phyloP scores from a whole-genome alignment of 164 flowering plant genomes.

The Taxillus chinensis region DNA sequence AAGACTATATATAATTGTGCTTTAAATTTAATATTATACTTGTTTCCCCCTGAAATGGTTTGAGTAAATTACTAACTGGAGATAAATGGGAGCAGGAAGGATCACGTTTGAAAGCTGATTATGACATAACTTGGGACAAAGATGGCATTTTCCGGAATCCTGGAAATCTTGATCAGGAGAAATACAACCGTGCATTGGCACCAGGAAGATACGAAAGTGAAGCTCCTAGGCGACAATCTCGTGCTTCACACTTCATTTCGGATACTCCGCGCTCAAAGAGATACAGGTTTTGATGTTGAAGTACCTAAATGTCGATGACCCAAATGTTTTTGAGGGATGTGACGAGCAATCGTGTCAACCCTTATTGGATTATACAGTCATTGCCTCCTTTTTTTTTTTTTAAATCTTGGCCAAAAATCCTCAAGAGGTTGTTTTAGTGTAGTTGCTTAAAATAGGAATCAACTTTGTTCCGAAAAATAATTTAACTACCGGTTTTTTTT shows the following conservation, averaged over 20 bases:
- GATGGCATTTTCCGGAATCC: conserved; percentile 53
- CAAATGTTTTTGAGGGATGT: background rate
- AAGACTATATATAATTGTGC: too few relatives aligned
- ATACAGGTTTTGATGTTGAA: conserved; percentile 43
- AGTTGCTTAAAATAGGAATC: too few relatives aligned
- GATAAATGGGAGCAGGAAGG: conserved; percentile 57
- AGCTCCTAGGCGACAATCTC: conserved; percentile 28
- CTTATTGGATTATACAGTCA: conserved; percentile 4
- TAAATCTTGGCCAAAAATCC: too few relatives aligned
- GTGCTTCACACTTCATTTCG: conserved; percentile 21
- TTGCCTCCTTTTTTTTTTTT: too few relatives aligned
- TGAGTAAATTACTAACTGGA: conserved; percentile 1
- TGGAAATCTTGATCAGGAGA: conserved; percentile 35
- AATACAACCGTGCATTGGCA: conserved; percentile 16
- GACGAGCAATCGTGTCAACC: background rate
- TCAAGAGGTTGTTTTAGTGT: too few relatives aligned
- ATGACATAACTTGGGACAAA: conserved; percentile 75
- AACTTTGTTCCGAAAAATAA: too few relatives aligned
- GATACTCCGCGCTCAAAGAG: conserved; percentile 49
- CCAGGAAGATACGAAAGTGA: conserved; percentile 31
- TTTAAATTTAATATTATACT: too few relatives aligned
- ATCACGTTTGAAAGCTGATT: conserved; percentile 73
- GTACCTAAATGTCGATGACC: background rate
- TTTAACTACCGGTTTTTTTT: too few relatives aligned
- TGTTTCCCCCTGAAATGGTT: too few relatives aligned